Evolutionary conservation across 305 asterid species (phyloP), one percentile per base, ranked within the genome.

Genomic region (Euphrasia arctica): DNA sequence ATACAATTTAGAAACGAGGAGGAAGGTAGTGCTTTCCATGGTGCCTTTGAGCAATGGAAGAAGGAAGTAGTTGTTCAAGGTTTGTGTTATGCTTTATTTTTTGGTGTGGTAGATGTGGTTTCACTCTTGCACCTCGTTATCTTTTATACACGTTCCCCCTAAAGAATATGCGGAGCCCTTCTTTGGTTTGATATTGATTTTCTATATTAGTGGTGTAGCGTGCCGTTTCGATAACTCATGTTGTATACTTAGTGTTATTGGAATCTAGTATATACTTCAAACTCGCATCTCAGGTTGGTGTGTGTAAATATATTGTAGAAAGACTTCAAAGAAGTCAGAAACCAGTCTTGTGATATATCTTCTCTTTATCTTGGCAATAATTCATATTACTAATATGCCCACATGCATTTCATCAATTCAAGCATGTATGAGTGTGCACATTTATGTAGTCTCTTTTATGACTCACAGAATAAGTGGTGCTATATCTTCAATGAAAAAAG

Each of bases 1-100:
- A 80, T 93, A 80, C 91, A 85, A 75, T 93, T 93, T 82, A 85
- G 81, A 74, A 80, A 81, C 61, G 95, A 93, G 80, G 95, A 88
- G 76, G 97, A 93, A 78, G 82, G 95, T 82, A 78, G 81, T 76
- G 86, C 88, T 81, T 90, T 93, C 83, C 95, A 90, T 76, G 66
- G 80, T 80, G 95, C 99, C 69, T 93, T 86, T 85, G 97, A 90
- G 80, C 91, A 86, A 74, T 86, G 97, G 96, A 90, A 85, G 83
- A 85, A 85, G 77, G 86, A 83, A 77, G 80, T 71, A 78, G 79
- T 59, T 77, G 78, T 71, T 76, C 83, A 90, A 90, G 99, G 99
- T 93, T 83, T 74, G 88, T 78, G 69, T 63, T 74, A 68, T 51
- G 70, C 63, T 72, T 57, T 58, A 31, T 70, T 63, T 71, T 14